Conservation (phyloP, 2,329 filamentous ascomycete genomes). For the Sporothrix sp. region DNA sequence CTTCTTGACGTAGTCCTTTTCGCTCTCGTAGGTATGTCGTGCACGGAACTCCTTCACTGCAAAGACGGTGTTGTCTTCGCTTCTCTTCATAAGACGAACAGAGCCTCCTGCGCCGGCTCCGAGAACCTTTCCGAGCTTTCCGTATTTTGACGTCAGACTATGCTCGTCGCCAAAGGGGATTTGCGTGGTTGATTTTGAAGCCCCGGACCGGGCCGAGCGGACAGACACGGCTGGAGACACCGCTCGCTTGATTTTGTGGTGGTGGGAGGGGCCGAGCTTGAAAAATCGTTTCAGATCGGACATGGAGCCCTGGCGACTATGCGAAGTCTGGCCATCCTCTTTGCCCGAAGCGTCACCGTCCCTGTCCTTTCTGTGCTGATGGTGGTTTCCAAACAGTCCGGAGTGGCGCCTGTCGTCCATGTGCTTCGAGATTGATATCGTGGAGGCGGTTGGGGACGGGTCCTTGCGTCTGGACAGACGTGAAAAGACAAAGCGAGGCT, state of each 20-base stretch:
- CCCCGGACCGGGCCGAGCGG: slow-evolving; percentile 38
- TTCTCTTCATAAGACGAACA: slow-evolving; percentile 86
- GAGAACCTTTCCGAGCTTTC: slow-evolving; percentile 87
- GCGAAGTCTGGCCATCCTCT: slow-evolving; percentile 36
- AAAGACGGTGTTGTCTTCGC: slow-evolving; percentile 85
- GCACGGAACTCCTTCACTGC: slow-evolving; percentile 96
- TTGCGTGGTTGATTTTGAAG: slow-evolving; percentile 45
- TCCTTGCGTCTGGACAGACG: slow-evolving; percentile 66
- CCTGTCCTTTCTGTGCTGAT: slow-evolving; percentile 24
- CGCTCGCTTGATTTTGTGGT: slow-evolving; percentile 60
- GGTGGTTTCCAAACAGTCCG: slow-evolving; percentile 31
- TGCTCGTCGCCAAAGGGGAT: slow-evolving; percentile 94
- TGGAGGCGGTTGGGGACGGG: slow-evolving; percentile 44
- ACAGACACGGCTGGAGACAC: slow-evolving; percentile 50
- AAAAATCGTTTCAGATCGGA: slow-evolving; percentile 95
- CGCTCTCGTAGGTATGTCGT: slow-evolving; percentile 83
- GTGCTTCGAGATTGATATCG: slow-evolving; percentile 38
- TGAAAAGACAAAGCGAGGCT: slow-evolving; percentile 77
- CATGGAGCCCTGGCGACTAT: slow-evolving; percentile 68
- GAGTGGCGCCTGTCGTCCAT: slow-evolving; percentile 44
- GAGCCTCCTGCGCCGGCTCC: slow-evolving; percentile 92
- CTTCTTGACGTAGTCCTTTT: slow-evolving; percentile 96
- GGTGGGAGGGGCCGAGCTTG: slow-evolving; percentile 59
- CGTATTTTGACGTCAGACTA: slow-evolving; percentile 81
- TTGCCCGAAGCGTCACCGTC: slow-evolving; percentile 31